Percentiles rank a stretch among this genome's conserved stretches.
Conservation (phyloP, 805 yeast genomes). For the Pichia deserticola region DNA sequence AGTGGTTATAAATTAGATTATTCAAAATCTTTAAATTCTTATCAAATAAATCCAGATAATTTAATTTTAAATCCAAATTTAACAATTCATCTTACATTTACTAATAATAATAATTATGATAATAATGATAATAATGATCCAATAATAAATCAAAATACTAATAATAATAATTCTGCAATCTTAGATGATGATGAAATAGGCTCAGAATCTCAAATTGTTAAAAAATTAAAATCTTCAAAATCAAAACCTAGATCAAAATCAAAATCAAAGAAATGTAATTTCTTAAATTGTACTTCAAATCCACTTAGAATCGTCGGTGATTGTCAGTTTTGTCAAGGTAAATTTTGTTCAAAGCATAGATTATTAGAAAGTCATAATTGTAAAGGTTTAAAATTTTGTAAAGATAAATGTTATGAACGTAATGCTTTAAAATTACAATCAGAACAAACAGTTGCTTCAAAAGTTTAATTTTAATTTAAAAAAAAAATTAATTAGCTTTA, state of each 20-base stretch:
- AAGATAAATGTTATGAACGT: constrained; percentile 73
- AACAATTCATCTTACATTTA: constrained; percentile 25
- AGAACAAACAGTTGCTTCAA: constrained; percentile 76
- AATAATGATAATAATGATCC: neutral
- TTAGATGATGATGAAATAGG: constrained; percentile 13
- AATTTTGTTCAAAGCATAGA: constrained; percentile 81
- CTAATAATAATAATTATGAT: constrained; percentile 7
- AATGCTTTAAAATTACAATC: constrained; percentile 76
- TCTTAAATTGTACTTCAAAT: constrained; percentile 51
- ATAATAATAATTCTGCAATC: constrained; percentile 10
- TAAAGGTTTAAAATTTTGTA: constrained; percentile 68
- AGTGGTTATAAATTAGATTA: constrained; percentile 28
- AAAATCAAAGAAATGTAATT: constrained; percentile 44
- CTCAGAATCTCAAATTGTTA: neutral
- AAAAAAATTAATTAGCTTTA: neutral
- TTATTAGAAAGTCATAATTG: constrained; percentile 80
- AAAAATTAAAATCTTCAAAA: constrained; percentile 3
- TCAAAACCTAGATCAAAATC: constrained; percentile 27
- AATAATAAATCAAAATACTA: no score
- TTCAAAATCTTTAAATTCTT: constrained; percentile 17
- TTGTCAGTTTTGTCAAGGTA: constrained; percentile 77
- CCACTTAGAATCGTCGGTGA: constrained; percentile 71
- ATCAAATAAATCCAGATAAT: constrained; percentile 23
- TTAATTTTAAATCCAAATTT: constrained; percentile 11
- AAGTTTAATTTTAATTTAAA: constrained; percentile 36